Base-by-base conservation (phyloP, 2,329 filamentous ascomycete species). In the Cordyceps fumosorosea region DNA sequence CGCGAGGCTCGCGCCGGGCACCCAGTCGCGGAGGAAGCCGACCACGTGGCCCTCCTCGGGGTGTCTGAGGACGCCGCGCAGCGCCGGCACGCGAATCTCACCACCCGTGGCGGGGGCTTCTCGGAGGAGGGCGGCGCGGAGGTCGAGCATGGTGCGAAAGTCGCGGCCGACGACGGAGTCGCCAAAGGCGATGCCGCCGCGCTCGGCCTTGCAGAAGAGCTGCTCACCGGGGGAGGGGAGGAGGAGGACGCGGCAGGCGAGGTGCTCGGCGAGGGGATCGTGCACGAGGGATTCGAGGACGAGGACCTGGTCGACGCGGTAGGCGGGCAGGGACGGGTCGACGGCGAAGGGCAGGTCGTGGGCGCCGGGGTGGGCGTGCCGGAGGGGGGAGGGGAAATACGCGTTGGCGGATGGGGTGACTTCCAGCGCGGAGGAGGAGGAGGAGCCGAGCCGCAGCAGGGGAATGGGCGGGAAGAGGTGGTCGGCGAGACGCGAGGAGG, bases 11-110 rank as follows among this genome's bases (percentile, higher is more conserved):
- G 34, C 34, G 32, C 60, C 60, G 22, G 53, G 53, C 11, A 62
- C 47, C 60, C 60, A 62, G 22, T 62, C 60, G 60, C 60, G 60
- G 20, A 62, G 53, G 45, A 62, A 62, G 22, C 60, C 60, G 7
- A 62, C 22, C 12, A 62, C 60, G n/a, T 62, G 53, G 53, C 60
- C 60, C 44, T 62, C 60, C 1, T 22, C n/a, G 2, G 60, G 60
- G n/a, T 62, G 60, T 22, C 45, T 53, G 16, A 62, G n/a, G 20
- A 56, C 26, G 44, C 60, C 60, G 32, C 52, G 60, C n/a, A 62
- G 52, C 6, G 10, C 3, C 3, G 60, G 60, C 16, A 62, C 52
- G 12, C 44, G 52, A 3, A 56, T 5, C 26, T 18, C 44, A 10
- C n/a, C 14, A 7, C 1, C 16, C 1, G 12, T 11, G 29, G 29